A percentile compares a stretch with the other conserved stretches of the same genome.
Conservation (phyloP, 2,329 filamentous ascomycete genomes). For the Pseudogymnoascus sp. region DNA sequence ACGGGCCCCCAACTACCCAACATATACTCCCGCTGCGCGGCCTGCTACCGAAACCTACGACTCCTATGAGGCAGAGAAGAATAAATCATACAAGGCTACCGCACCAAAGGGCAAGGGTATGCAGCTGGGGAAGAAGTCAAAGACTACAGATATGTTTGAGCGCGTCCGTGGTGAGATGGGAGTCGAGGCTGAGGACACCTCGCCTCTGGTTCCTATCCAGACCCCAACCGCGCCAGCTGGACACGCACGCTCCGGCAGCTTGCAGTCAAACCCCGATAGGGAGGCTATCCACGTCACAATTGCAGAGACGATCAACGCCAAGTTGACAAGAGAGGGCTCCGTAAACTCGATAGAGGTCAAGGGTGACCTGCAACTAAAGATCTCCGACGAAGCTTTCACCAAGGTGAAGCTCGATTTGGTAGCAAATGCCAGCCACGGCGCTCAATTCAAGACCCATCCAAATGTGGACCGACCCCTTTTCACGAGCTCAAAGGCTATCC, state of each 20-base stretch:
- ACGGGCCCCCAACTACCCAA: constrained; percentile 75
- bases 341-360: constrained; percentile 82
- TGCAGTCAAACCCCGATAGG: constrained; percentile 64
- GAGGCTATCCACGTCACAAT: constrained; percentile 85
- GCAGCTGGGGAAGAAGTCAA: constrained; percentile 98
- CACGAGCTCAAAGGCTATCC: constrained; percentile 73
- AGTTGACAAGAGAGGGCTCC: constrained; percentile 78
- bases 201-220: constrained; percentile 56
- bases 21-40: constrained; percentile 74
- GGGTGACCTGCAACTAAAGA: constrained; percentile 85
- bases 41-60: constrained; percentile 78
- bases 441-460: constrained; percentile 90
- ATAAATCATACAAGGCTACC: constrained; percentile 66
- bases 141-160: constrained; percentile 95
- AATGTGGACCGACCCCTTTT: constrained; percentile 91
- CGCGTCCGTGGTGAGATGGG: constrained; percentile 87
- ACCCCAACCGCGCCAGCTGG: constrained; percentile 44
- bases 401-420: constrained; percentile 82
- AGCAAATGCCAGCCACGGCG: constrained; percentile 70
- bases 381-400: constrained; percentile 79
- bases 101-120: constrained; percentile 91
- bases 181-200: constrained; percentile 68
- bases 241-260: constrained; percentile 45
- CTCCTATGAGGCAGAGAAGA: constrained; percentile 94
- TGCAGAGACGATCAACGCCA: constrained; percentile 83